phyloP scores from a whole-genome alignment of 129 eudicot species.

The Heracleum sosnowskyi region DNA sequence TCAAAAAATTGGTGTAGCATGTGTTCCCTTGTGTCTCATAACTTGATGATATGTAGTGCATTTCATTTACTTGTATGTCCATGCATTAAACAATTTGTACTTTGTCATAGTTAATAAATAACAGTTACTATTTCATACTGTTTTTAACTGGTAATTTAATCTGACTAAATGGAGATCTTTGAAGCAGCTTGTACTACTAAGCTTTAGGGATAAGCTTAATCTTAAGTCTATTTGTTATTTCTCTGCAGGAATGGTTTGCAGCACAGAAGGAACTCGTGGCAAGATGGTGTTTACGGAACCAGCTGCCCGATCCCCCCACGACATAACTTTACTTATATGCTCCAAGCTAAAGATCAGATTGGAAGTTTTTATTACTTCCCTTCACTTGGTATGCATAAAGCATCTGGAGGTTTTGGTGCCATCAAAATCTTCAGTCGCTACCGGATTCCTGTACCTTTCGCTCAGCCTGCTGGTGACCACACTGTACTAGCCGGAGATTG shows the following conservation, averaged over 20 bases:
- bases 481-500: slow-evolving; percentile 89
- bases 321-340: slow-evolving; percentile 73
- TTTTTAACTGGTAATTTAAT: background rate
- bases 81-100: background rate
- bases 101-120: background rate
- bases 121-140: background rate
- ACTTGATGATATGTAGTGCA: background rate
- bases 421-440: slow-evolving; percentile 79
- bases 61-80: background rate
- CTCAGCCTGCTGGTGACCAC: slow-evolving; percentile 89
- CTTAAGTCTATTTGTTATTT: background rate
- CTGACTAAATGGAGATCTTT: background rate
- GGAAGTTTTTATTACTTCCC: slow-evolving; percentile 93
- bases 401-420: slow-evolving; percentile 89
- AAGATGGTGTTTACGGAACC: slow-evolving; percentile 88
- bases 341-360: slow-evolving; percentile 94
- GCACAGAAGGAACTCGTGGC: slow-evolving; percentile 91
- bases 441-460: slow-evolving; percentile 86
- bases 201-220: background rate
- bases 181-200: background rate
- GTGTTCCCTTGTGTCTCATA: background rate
- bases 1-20: background rate
- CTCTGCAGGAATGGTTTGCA: slow-evolving; percentile 82
- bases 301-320: slow-evolving; percentile 92
- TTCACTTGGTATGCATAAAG: slow-evolving; percentile 78